phyloP scores from a whole-genome alignment of 345 rosid species.

The Brassica juncea region DNA sequence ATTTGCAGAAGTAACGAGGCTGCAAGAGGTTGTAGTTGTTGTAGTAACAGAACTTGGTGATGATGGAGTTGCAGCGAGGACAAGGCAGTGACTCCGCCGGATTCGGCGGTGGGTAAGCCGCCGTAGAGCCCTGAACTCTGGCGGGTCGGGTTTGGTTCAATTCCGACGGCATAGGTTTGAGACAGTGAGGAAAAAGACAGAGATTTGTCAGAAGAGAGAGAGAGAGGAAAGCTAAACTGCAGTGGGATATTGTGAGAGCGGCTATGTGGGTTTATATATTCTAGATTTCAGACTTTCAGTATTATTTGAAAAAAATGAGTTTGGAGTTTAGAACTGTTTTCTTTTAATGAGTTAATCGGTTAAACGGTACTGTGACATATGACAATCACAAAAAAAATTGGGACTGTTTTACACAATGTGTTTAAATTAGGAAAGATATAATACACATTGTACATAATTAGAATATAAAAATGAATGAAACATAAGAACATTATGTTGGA shows the following conservation, averaged over 20 bases:
- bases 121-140: constrained; percentile 39
- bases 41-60: constrained; percentile 92
- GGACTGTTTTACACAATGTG: too few relatives aligned
- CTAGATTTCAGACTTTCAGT: not conserved
- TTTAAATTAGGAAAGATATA: too few relatives aligned
- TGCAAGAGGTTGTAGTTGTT: constrained; percentile 93
- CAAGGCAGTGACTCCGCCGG: constrained; percentile 81
- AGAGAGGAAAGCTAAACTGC: constrained; percentile 23
- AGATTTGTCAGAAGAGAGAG: constrained; percentile 17
- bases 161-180: constrained; percentile 47
- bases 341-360: too few relatives aligned
- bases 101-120: constrained; percentile 61
- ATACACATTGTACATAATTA: too few relatives aligned
- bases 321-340: too few relatives aligned
- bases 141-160: constrained; percentile 38
- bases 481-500: too few relatives aligned
- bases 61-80: constrained; percentile 85
- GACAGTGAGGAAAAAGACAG: constrained; percentile 5
- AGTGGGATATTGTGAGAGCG: constrained; percentile 37
- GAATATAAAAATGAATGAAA: too few relatives aligned
- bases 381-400: too few relatives aligned
- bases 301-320: not conserved
- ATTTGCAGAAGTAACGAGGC: constrained; percentile 95
- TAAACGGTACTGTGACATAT: too few relatives aligned
- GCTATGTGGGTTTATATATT: constrained; percentile 24